Percentiles rank a stretch among this genome's conserved stretches.
Conservation (phyloP, 352 stramenopile species). For the Phytophthora crassamura region DNA sequence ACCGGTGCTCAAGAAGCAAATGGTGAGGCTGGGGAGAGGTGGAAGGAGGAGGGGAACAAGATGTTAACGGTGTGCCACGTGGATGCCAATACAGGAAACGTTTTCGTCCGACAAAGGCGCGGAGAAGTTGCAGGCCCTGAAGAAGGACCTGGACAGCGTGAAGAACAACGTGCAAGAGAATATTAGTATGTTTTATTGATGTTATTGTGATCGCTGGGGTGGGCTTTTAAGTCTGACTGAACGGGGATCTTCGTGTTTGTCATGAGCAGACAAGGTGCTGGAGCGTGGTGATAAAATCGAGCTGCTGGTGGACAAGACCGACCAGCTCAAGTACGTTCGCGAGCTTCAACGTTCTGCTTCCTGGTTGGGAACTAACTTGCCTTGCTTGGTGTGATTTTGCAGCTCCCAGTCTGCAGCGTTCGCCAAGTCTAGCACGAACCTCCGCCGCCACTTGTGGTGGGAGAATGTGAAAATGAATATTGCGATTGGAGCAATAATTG, state of each 20-base stretch:
- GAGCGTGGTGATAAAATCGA: conserved; percentile 91
- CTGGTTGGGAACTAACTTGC: conserved; percentile 7
- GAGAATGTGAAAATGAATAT: conserved; percentile 92
- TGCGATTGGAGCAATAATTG: conserved; percentile 68
- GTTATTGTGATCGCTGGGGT: not conserved
- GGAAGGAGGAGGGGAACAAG: not conserved
- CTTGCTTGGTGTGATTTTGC: not conserved
- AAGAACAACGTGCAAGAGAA: conserved; percentile 86
- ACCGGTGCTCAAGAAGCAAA: conserved; percentile 85
- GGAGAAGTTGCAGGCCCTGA: conserved; percentile 82
- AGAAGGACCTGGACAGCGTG: conserved; percentile 83
- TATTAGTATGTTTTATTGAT: conserved; percentile 57
- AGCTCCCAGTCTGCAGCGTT: conserved; percentile 86
- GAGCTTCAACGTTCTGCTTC: not conserved
- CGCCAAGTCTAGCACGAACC: conserved; percentile 81
- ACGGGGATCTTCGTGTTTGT: not conserved
- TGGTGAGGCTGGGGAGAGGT: conserved; percentile 44
- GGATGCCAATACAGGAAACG: conserved; percentile 52
- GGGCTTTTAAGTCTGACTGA: conserved; percentile 8
- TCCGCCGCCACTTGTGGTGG: conserved; percentile 85
- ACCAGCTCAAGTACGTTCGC: conserved; percentile 76
- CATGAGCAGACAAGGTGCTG: conserved; percentile 71
- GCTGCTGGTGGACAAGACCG: conserved; percentile 86
- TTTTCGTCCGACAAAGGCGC: conserved; percentile 78
- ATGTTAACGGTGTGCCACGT: conserved; percentile 10